Base-by-base conservation (phyloP, 1,284 basidiomycete species). In the Apiotrichum montevideense region DNA sequence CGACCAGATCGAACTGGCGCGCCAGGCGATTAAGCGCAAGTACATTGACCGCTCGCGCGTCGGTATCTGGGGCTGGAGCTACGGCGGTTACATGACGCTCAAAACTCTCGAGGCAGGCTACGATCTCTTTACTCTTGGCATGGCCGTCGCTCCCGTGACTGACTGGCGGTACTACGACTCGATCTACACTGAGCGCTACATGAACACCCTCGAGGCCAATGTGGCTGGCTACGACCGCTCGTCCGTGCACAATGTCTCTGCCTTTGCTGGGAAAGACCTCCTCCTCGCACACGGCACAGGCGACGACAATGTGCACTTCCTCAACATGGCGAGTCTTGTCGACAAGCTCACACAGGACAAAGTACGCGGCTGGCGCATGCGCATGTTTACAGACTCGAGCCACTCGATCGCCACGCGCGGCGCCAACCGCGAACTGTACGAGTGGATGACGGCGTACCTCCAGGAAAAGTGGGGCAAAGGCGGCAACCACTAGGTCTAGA, bases 351-450 rank as follows among this genome's bases (percentile, higher is more conserved):
- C 92, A 0, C 80, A 80, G 66, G 83, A 80, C 15, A 79, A 85
- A 54, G 83, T 97, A 39, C 80, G 88, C 61, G 83, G 83, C 42
- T 98, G 87, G 78, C 80, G 86, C 66, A 96, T 97, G 77, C 83
- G 94, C 69, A 90, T 96, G 88, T 98, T 98, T 77, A 91, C 91
- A 33, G 95, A 98, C 90, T 91, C 35, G 94, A 98, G 75, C 70
- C 91, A 96, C 68, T 71, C 79, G 21, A 93, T 96, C 59, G 72
- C 62, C 21, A 82, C 77, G 57, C 79, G 92, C 47, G 88, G 87
- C 2, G 94, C 88, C 4, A 83, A 87, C 64, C 76, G 86, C 57
- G 94, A 96, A 76, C 77, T 98, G 55, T 88, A 87, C 64, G 87
- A 95, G 77, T 95, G 83, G 77, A 83, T 98, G 84, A 86, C 85